A percentile compares a stretch with the other conserved stretches of the same genome.
Evolutionary conservation across 176 grass and related monocot genomes (phyloP).

Genomic region (Hyparrhenia diplandra): DNA sequence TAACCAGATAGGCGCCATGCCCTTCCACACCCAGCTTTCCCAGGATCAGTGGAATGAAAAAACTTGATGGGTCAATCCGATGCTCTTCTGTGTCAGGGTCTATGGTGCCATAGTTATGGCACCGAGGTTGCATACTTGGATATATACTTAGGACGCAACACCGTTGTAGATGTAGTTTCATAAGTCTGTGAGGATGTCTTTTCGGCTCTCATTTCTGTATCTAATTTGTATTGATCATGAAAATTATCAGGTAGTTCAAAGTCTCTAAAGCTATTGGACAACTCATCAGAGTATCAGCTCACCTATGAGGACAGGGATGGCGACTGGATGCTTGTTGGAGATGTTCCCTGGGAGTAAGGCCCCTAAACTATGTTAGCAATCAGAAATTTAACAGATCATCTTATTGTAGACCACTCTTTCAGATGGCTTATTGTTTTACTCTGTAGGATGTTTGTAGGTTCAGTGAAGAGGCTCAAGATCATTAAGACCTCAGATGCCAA

Average conservation of each 20-base stretch:
- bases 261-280: conserved; percentile 51
- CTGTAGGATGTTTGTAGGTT: conserved; percentile 65
- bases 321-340: conserved; percentile 96
- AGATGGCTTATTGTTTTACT: conserved; percentile 4
- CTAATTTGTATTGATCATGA: not conserved
- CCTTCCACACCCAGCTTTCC: too few relatives aligned
- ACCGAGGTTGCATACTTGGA: not conserved
- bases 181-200: not conserved
- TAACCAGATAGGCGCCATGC: too few relatives aligned
- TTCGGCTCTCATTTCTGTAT: not conserved
- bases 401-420: not conserved
- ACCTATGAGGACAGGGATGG: conserved; percentile 91
- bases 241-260: conserved; percentile 35
- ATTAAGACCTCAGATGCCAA: conserved; percentile 59
- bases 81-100: conserved; percentile 6
- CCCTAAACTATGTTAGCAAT: not conserved
- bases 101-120: not conserved
- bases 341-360: conserved; percentile 84
- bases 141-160: not conserved
- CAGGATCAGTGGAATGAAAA: too few relatives aligned
- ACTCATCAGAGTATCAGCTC: conserved; percentile 56
- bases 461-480: conserved; percentile 75
- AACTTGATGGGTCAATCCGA: too few relatives aligned
- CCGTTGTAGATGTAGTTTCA: not conserved
- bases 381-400: not conserved